Conservation (phyloP, 1,284 basidiomycete species). For the Baeospora myosura region DNA sequence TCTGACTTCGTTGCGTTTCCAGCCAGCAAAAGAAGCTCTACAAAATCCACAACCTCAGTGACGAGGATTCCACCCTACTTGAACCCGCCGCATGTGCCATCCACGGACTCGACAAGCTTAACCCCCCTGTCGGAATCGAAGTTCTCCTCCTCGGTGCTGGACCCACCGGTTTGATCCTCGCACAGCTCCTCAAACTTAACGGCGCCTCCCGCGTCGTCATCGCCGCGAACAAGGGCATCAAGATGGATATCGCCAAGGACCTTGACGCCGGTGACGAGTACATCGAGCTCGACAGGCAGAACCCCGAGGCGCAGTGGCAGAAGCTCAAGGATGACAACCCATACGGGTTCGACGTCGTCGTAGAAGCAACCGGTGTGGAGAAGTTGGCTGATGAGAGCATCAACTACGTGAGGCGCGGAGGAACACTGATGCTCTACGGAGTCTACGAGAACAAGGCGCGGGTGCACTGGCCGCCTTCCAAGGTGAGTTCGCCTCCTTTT, state of each 20-base stretch:
- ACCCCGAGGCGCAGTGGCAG: conserved; percentile 71
- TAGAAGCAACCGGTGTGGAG: conserved; percentile 81
- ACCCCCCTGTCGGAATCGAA: conserved; percentile 69
- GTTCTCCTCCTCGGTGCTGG: conserved; percentile 79
- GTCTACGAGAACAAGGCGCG: conserved; percentile 56
- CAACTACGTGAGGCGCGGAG: conserved; percentile 78
- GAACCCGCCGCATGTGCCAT: conserved; percentile 88
- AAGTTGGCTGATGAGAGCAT: conserved; percentile 75
- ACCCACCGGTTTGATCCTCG: conserved; percentile 69
- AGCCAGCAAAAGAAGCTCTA: conserved; percentile 69
- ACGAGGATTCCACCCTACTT: conserved; percentile 82
- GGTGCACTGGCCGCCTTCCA: conserved; percentile 77
- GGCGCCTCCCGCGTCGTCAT: conserved; percentile 72
- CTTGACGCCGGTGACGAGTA: conserved; percentile 76
- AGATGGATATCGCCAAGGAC: conserved; percentile 75
- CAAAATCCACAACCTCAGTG: conserved; percentile 77
- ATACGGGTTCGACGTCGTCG: conserved; percentile 84
- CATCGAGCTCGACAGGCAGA: conserved; percentile 71
- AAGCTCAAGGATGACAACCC: conserved; percentile 74
- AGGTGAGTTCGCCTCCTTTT: conserved; percentile 11
- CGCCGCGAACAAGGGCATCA: conserved; percentile 80
- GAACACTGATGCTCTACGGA: conserved; percentile 67
- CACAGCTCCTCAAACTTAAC: conserved; percentile 79
- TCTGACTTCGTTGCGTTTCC: neutral
- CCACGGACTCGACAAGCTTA: conserved; percentile 82